These are phyloP conservation scores for Calycina herbarum DNA, from an alignment of 2,329 filamentous ascomycete species.

Conservation along the genomic window DNA sequence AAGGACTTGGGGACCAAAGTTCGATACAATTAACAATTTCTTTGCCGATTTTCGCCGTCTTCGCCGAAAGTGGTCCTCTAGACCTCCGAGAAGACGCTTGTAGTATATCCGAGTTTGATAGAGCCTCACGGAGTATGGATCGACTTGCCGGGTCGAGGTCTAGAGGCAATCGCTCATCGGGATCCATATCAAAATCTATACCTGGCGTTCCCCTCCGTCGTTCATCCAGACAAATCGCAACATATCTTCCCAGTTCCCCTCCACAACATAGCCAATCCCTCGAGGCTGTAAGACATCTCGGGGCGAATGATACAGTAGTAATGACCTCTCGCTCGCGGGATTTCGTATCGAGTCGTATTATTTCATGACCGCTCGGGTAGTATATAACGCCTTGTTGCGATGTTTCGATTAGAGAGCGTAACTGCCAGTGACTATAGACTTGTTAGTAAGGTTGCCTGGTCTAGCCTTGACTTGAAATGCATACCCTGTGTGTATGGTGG, in stretches of 20 bases:
- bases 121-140: conserved; percentile 13
- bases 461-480: conserved; percentile 36
- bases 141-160: conserved; percentile 42
- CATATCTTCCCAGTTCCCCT: conserved; percentile 84
- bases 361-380: conserved; percentile 75
- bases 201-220: conserved; percentile 9
- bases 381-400: conserved; percentile 77
- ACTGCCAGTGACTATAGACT: conserved; percentile 71
- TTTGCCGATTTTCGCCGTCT: conserved; percentile 55
- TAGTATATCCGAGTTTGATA: conserved; percentile 17
- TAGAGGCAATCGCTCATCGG: conserved; percentile 58
- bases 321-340: conserved; percentile 72
- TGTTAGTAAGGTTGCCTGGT: background rate
- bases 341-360: conserved; percentile 68
- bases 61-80: conserved; percentile 40
- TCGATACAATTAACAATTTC: conserved; percentile 68
- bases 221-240: conserved; percentile 33
- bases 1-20: conserved; percentile 53
- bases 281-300: conserved; percentile 84
- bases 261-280: conserved; percentile 90
- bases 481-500: conserved; percentile 65
- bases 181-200: conserved; percentile 41
- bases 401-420: conserved; percentile 86
- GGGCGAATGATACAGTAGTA: conserved; percentile 68
- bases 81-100: conserved; percentile 20